phyloP scores from a whole-genome alignment of 2,329 filamentous ascomycete species.

The Exophiala bonariae region DNA sequence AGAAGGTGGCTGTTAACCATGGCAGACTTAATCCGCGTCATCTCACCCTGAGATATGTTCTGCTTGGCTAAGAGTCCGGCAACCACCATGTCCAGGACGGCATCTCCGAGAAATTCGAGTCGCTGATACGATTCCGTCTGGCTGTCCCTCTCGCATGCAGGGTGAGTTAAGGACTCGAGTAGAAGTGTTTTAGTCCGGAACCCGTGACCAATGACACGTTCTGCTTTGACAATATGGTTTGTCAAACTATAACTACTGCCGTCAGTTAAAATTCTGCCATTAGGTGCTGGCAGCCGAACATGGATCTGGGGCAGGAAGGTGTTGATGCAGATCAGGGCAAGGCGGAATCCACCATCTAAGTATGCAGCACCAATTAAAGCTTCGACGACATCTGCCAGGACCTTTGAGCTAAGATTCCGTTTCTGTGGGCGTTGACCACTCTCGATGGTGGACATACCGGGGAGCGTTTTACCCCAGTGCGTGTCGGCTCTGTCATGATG shows the following conservation, averaged over 20 bases:
- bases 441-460: constrained; percentile 37
- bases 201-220: constrained; percentile 68
- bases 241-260: too few relatives aligned
- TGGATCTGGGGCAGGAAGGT: too few relatives aligned
- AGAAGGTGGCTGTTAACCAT: too few relatives aligned
- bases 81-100: constrained; percentile 77
- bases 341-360: constrained; percentile 66
- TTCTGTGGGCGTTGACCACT: constrained; percentile 19
- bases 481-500: constrained; percentile 68
- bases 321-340: too few relatives aligned
- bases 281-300: too few relatives aligned
- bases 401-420: constrained; percentile 67
- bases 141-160: constrained; percentile 5
- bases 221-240: too few relatives aligned
- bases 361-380: constrained; percentile 77
- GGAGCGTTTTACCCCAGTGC: constrained; percentile 73
- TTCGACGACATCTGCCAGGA: constrained; percentile 84
- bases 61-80: too few relatives aligned
- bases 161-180: constrained; percentile 77
- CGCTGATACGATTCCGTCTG: constrained; percentile 62
- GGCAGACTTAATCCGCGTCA: too few relatives aligned
- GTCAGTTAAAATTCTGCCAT: too few relatives aligned
- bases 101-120: constrained; percentile 85
- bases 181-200: constrained; percentile 71
- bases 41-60: too few relatives aligned